These are phyloP conservation scores for Penicillium sp. DNA, from an alignment of 2,329 filamentous ascomycete species.

Conservation along the genomic window DNA sequence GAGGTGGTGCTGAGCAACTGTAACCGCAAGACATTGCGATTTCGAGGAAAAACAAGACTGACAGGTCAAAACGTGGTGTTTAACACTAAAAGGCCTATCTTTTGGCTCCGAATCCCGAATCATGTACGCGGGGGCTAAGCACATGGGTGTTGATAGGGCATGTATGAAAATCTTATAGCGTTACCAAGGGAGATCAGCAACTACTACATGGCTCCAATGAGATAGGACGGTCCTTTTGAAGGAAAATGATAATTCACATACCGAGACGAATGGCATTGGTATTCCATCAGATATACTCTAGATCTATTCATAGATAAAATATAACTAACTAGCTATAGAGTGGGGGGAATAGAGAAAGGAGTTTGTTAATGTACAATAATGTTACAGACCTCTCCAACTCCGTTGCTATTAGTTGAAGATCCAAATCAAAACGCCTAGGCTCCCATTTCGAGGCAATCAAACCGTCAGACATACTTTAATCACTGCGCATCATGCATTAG, in stretches of 20 bases:
- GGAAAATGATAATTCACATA: neutral
- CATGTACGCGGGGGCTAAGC: too few relatives aligned
- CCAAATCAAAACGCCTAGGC: slow-evolving; percentile 7
- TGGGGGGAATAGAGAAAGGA: slow-evolving; percentile 11
- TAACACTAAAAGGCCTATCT: too few relatives aligned
- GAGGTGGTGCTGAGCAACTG: too few relatives aligned
- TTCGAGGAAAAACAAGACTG: too few relatives aligned
- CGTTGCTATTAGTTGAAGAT: slow-evolving; percentile 2
- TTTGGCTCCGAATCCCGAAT: too few relatives aligned
- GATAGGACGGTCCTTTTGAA: too few relatives aligned
- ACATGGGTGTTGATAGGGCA: too few relatives aligned
- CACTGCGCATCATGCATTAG: neutral
- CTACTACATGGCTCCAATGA: too few relatives aligned
- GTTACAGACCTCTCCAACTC: slow-evolving; percentile 7
- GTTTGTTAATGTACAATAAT: slow-evolving; percentile 11
- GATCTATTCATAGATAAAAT: slow-evolving; percentile 4
- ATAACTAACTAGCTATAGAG: slow-evolving; percentile 10
- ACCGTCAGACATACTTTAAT: neutral
- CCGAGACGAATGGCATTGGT: slow-evolving; percentile 7
- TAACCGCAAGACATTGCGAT: too few relatives aligned
- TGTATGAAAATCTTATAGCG: too few relatives aligned
- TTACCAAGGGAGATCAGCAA: too few relatives aligned
- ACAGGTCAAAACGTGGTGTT: too few relatives aligned
- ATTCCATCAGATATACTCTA: neutral
- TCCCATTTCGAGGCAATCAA: neutral